Evolutionary conservation across 2,329 filamentous ascomycete genomes (phyloP).

Genomic region (Torrubiella hemipterigena): DNA sequence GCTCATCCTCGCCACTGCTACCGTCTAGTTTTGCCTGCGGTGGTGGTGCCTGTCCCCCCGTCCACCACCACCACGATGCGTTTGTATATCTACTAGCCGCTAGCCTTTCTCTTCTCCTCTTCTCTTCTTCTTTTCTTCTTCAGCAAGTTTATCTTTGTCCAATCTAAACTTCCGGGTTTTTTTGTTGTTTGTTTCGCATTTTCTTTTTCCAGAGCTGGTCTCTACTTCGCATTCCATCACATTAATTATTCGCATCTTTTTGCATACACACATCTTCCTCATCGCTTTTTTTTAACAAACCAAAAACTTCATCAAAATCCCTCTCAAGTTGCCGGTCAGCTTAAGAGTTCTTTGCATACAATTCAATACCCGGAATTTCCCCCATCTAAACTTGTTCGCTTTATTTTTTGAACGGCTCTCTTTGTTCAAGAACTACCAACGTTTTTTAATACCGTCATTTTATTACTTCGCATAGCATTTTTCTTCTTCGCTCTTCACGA

Average conservation of each 20-base stretch:
- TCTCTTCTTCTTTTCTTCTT: conserved; percentile 38
- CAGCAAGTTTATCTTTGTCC: conserved; percentile 59
- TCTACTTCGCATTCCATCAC: conserved; percentile 25
- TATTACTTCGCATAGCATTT: conserved; percentile 15
- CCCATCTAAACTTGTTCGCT: conserved; percentile 15
- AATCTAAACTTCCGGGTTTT: conserved; percentile 32
- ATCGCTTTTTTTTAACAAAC: conserved; percentile 8
- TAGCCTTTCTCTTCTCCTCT: conserved; percentile 21
- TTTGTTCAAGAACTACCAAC: conserved; percentile 3
- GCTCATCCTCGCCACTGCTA: too few relatives aligned
- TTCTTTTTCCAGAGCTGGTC: conserved; percentile 39
- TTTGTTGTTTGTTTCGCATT: conserved; percentile 28
- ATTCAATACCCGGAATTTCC: conserved; percentile 35
- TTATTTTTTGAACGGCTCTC: conserved; percentile 1
- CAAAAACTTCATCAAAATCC: conserved; percentile 8
- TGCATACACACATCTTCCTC: conserved; percentile 7
- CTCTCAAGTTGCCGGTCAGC: conserved; percentile 28
- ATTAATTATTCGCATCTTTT: conserved; percentile 18
- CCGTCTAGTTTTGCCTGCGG: too few relatives aligned
- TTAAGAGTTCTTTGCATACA: conserved; percentile 17
- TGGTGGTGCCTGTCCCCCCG: too few relatives aligned
- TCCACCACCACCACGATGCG: too few relatives aligned
- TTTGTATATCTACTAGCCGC: too few relatives aligned
- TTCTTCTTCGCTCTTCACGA: conserved; percentile 14
- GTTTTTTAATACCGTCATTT: conserved; percentile 1